These are phyloP conservation scores for Tulasnella sp. DNA, from an alignment of 768 basidiomycete genomes.

Conservation along the genomic window DNA sequence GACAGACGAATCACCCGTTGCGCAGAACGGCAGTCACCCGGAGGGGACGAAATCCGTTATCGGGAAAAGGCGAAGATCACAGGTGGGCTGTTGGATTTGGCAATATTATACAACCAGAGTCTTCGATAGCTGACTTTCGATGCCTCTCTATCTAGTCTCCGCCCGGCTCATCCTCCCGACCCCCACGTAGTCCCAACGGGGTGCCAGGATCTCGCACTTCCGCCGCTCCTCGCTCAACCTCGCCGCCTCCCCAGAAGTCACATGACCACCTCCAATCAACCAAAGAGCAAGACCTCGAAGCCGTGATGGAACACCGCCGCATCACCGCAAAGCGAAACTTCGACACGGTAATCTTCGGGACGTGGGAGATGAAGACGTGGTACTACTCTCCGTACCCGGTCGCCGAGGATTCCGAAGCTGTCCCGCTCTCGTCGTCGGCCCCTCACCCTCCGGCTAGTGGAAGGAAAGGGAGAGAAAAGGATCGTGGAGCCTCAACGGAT, in stretches of 20 bases:
- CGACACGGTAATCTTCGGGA: conserved; percentile 73
- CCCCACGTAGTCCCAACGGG: background rate
- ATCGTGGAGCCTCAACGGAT: background rate
- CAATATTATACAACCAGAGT: background rate
- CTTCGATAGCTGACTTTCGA: background rate
- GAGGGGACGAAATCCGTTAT: background rate
- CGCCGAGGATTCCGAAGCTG: conserved; percentile 42
- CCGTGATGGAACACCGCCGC: conserved; percentile 54
- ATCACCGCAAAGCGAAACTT: conserved; percentile 68
- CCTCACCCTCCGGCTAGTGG: background rate
- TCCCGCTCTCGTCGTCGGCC: background rate
- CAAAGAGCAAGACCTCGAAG: conserved; percentile 21
- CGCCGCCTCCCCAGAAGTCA: background rate
- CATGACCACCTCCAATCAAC: background rate
- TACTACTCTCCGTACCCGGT: conserved; percentile 91
- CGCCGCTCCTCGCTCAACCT: background rate
- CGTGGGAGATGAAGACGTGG: conserved; percentile 85
- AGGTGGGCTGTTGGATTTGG: background rate
- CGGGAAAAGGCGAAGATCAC: background rate
- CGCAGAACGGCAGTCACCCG: background rate
- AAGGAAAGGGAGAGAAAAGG: background rate
- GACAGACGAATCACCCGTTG: background rate
- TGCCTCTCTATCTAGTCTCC: background rate
- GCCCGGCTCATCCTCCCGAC: background rate
- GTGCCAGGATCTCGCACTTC: background rate